Conservation (phyloP, 1,139 yeast species). For the Saccharomyces uvarum region DNA sequence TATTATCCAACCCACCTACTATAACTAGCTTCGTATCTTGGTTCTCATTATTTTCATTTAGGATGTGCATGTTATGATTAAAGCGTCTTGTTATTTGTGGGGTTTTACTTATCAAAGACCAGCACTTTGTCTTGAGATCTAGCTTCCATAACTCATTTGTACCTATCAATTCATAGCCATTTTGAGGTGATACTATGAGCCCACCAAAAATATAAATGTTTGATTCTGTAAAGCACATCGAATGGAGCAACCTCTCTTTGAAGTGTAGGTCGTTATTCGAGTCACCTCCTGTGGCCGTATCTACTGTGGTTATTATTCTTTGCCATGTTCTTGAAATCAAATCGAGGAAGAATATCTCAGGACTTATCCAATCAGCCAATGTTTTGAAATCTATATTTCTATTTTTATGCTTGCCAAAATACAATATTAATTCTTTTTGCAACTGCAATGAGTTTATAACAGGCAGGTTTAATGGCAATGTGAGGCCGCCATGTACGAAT, state of each 20-base stretch:
- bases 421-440: conserved; percentile 25
- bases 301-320: conserved; percentile 30
- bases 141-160: conserved; percentile 63
- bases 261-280: conserved; percentile 34
- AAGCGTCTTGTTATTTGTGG: conserved; percentile 37
- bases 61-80: conserved; percentile 45
- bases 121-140: conserved; percentile 41
- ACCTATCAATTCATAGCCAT: conserved; percentile 37
- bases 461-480: conserved; percentile 45
- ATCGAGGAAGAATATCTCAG: conserved; percentile 49
- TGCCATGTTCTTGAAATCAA: conserved; percentile 53
- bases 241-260: conserved; percentile 51
- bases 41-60: conserved; percentile 37
- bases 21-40: conserved; percentile 50
- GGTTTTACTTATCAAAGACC: conserved; percentile 47
- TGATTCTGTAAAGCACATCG: conserved; percentile 44
- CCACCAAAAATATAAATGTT: conserved; percentile 61
- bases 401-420: conserved; percentile 21
- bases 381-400: conserved; percentile 17
- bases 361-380: conserved; percentile 42
- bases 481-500: conserved; percentile 62
- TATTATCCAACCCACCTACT: conserved; percentile 51
- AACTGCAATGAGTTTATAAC: conserved; percentile 32
- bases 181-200: conserved; percentile 32
- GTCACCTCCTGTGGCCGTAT: conserved; percentile 11